Percentiles rank a stretch among this genome's conserved stretches.
These are phyloP conservation scores for Coemansia sp. DNA, from an alignment of 192 early-diverging fungal species.

Conservation along the genomic window DNA sequence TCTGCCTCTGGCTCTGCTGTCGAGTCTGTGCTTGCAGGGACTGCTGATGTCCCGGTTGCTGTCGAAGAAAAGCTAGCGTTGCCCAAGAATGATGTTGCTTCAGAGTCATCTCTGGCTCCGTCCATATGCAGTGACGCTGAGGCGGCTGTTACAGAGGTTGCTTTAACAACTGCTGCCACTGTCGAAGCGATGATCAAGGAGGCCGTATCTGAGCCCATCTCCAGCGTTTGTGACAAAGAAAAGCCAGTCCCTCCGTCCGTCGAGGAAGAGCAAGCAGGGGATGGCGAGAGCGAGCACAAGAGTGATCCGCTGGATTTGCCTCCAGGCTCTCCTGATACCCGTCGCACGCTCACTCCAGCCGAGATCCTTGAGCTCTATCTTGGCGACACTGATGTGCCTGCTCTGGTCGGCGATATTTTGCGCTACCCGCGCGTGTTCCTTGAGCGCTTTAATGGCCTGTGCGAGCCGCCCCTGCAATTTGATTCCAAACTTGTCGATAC, in stretches of 20 bases:
- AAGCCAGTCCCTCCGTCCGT: constrained; percentile 3
- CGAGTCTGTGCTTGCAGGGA: neutral
- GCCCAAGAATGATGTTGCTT: neutral
- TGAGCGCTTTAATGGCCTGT: constrained; percentile 69
- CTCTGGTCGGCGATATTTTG: constrained; percentile 60
- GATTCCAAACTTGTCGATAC: constrained; percentile 47
- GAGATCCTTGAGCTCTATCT: constrained; percentile 54
- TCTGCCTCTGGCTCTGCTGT: neutral
- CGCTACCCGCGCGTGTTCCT: constrained; percentile 75
- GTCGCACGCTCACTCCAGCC: constrained; percentile 37
- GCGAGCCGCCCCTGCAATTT: constrained; percentile 62
- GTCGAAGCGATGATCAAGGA: neutral
- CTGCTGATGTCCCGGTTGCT: neutral
- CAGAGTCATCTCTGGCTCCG: constrained; percentile 5
- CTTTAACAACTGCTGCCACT: neutral
- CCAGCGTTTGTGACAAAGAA: neutral
- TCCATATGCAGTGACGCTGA: constrained; percentile 1
- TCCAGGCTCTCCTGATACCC: constrained; percentile 7
- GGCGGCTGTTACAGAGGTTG: constrained; percentile 11
- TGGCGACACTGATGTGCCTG: constrained; percentile 51
- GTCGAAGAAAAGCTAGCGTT: constrained; percentile 1
- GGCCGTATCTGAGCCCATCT: constrained; percentile 23
- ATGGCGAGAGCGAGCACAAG: neutral
- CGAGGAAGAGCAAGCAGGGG: neutral
- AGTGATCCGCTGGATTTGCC: constrained; percentile 9